Conservation (phyloP, 768 basidiomycete genomes). For the Saitozyma sp. region DNA sequence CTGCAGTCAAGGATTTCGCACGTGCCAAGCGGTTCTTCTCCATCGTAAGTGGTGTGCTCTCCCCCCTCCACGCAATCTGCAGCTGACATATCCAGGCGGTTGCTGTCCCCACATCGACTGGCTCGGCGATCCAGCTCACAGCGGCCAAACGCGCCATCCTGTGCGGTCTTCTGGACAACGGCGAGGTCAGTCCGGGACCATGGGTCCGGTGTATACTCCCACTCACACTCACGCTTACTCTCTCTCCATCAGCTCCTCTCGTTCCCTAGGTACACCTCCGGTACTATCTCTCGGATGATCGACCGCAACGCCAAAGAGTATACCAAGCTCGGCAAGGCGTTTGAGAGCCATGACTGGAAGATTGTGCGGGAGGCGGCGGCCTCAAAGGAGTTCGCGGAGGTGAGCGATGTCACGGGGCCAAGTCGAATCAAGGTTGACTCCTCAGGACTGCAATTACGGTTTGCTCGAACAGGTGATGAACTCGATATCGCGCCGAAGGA, state of each 20-base stretch:
- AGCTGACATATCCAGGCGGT: slow-evolving; percentile 29
- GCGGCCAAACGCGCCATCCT: slow-evolving; percentile 43
- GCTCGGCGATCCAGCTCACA: slow-evolving; percentile 41
- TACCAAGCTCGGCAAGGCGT: slow-evolving; percentile 33
- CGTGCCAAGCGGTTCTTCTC: slow-evolving; percentile 28
- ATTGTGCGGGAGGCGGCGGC: slow-evolving; percentile 17
- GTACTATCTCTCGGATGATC: slow-evolving; percentile 21
- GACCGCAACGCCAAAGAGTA: slow-evolving; percentile 34
- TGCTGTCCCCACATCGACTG: slow-evolving; percentile 28
- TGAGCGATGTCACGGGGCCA: slow-evolving; percentile 11
- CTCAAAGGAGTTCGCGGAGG: slow-evolving; percentile 22
- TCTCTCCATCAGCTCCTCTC: slow-evolving; percentile 10
- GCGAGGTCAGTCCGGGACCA: slow-evolving; percentile 29
- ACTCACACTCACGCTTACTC: neutral
- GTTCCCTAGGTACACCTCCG: slow-evolving; percentile 32
- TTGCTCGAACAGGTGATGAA: slow-evolving; percentile 33
- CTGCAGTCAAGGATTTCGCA: slow-evolving; percentile 22
- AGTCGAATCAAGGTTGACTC: neutral
- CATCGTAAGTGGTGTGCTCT: slow-evolving; percentile 17
- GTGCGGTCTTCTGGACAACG: slow-evolving; percentile 33
- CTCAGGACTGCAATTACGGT: slow-evolving; percentile 40
- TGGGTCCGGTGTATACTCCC: neutral
- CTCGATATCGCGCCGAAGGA: slow-evolving; percentile 26
- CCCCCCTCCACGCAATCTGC: neutral
- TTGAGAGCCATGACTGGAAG: slow-evolving; percentile 27